Evolutionary conservation across 2,329 filamentous ascomycete genomes (phyloP).

Genomic region (Fusarium drepaniforme): DNA sequence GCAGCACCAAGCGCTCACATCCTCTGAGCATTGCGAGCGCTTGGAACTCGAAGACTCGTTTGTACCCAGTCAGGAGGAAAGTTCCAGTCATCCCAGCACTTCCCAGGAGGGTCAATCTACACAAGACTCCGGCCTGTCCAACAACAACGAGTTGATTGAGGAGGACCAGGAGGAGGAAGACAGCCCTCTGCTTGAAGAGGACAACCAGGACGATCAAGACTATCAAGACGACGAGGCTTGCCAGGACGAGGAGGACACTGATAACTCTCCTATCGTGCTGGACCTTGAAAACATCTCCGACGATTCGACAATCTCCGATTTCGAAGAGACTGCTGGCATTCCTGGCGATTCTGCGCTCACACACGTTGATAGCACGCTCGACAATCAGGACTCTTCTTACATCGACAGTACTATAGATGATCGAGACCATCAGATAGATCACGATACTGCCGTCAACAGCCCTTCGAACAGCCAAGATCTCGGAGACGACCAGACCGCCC

Average conservation of each 20-base stretch:
- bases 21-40: neutral
- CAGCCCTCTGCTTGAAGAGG: neutral
- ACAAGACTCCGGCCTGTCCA: neutral
- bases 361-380: neutral
- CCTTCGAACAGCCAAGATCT: neutral
- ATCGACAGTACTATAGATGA: neutral
- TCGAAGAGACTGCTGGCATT: neutral
- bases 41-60: neutral
- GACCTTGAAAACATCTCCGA: neutral
- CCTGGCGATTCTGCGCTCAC: neutral
- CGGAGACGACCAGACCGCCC: neutral
- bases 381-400: neutral
- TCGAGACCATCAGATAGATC: neutral
- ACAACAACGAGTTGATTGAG: neutral
- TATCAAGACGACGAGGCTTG: neutral
- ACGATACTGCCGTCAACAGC: neutral
- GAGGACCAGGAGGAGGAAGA: neutral
- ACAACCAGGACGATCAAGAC: neutral
- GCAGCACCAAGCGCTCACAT: neutral
- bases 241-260: neutral
- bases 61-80: neutral
- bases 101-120: neutral
- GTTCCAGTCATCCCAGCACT: neutral
- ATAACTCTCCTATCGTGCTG: neutral
- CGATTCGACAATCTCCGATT: neutral